These are phyloP conservation scores for Schizothecium vesticola DNA, from an alignment of 495 filamentous ascomycete species.

Conservation along the genomic window DNA sequence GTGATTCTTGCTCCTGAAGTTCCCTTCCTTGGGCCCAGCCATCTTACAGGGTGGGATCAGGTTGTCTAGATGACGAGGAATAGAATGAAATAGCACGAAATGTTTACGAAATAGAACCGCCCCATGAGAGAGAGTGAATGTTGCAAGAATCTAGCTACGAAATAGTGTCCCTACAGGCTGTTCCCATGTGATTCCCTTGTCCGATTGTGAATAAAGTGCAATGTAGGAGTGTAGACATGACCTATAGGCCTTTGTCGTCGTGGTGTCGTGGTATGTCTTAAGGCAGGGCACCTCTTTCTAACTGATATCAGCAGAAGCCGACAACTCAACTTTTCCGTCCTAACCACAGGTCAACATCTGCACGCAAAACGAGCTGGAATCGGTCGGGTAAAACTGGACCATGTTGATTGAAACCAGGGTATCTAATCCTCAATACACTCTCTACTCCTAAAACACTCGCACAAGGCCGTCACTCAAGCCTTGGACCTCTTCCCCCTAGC, in stretches of 20 bases:
- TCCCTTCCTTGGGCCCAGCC: too few relatives aligned
- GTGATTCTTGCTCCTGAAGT: too few relatives aligned
- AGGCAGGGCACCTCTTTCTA: background rate
- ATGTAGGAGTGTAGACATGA: background rate
- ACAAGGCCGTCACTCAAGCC: background rate
- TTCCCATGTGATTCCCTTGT: background rate
- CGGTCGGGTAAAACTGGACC: background rate
- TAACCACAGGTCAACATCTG: too few relatives aligned
- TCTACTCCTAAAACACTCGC: too few relatives aligned
- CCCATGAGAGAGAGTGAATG: background rate
- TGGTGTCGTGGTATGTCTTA: too few relatives aligned
- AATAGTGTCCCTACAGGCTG: background rate
- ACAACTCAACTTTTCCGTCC: too few relatives aligned
- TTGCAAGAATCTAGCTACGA: background rate
- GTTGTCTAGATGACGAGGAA: background rate
- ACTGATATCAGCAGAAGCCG: too few relatives aligned
- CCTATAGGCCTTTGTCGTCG: background rate
- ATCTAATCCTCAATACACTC: background rate
- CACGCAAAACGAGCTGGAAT: background rate
- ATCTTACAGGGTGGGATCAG: too few relatives aligned
- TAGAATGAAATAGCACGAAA: background rate
- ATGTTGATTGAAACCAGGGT: background rate
- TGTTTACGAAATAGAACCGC: background rate
- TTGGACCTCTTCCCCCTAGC: slow-evolving; percentile 23
- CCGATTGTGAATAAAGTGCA: background rate